Conservation (phyloP, 23 red algal genomes). For the Gracilaria vermiculophylla region DNA sequence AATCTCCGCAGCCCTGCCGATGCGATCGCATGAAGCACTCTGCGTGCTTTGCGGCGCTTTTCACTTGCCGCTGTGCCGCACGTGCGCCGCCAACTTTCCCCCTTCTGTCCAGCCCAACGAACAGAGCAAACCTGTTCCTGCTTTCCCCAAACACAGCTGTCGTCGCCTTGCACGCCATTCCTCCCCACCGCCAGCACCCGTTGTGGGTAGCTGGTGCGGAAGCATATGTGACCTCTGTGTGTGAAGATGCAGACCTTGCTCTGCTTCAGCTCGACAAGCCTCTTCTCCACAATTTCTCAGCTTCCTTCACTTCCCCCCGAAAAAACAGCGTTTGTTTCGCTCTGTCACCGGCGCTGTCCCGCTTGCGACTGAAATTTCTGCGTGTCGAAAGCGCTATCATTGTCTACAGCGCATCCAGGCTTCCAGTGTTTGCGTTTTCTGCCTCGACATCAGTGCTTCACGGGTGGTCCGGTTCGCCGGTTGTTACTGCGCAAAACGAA, state of each 20-base stretch:
- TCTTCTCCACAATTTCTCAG: background rate
- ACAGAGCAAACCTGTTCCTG: background rate
- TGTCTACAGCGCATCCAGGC: background rate
- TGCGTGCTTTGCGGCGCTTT: background rate
- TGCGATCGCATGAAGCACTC: background rate
- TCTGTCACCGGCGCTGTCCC: background rate
- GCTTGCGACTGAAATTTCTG: background rate
- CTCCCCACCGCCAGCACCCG: background rate
- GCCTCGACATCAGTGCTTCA: background rate
- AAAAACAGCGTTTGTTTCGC: background rate
- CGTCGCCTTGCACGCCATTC: background rate
- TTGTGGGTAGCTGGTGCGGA: background rate
- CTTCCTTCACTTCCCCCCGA: background rate
- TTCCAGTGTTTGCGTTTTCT: background rate
- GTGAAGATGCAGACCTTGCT: constrained; percentile 12
- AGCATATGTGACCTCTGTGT: background rate
- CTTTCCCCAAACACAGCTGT: background rate
- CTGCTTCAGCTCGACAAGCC: background rate
- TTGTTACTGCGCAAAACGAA: background rate
- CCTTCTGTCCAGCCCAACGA: background rate
- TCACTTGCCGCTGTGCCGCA: background rate
- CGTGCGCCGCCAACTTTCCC: background rate
- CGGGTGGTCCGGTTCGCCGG: constrained; percentile 14
- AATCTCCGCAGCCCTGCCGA: background rate
- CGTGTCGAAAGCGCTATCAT: background rate